Evolutionary conservation across 805 yeast species (phyloP), one percentile per base, ranked within the genome.

Genomic region (Myxozyma melibiosi): DNA sequence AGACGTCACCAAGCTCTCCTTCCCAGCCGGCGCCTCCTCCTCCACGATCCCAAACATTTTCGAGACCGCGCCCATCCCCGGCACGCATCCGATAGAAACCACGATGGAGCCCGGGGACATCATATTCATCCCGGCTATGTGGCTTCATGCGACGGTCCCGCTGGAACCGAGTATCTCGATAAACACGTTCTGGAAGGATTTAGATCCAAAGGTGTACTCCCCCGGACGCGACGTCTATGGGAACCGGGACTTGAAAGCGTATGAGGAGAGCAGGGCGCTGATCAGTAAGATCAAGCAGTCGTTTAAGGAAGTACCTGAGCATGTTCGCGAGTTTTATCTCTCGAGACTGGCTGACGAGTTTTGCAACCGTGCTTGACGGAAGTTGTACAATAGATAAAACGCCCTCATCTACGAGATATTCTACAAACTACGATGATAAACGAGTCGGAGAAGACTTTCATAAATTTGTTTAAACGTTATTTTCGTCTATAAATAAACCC

Each of bases 141-240:
- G 77, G 77, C 59, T 73, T 3, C 76, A 74, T 57, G 75, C 76
- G 22, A 70, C 73, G 11, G 56, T 55, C n/a, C 70, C 73, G 2
- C 44, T 65, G 13, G 58, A 57, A 30, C 66, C 72, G 16, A 70
- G 74, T 28, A 66, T 73, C 9, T 71, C 74, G 9, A 52, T 73
- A 34, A 73, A 73, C 56, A 55, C 65, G 30, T 73, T 73, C 57
- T 73, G 75, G 75, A 68, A 67, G 39, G 73, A 73, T 44, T 51
- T 73, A 25, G 60, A 58, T 1, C 51, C 55, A 8, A 46, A 33
- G 16, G 45, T 53, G 18, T 73, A 74, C 53, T 64, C 71, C 6
- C 61, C 64, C 3, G 74, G 75, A 6, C 65, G 65, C 35, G 76
- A 74, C 53, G 67, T 73, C 13, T 73, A 73, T 51, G 76, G 76